Evolutionary conservation across 208 protist genomes (phyloP), one percentile per base, ranked within the genome.

Genomic region (Leishmania guyanensis): DNA sequence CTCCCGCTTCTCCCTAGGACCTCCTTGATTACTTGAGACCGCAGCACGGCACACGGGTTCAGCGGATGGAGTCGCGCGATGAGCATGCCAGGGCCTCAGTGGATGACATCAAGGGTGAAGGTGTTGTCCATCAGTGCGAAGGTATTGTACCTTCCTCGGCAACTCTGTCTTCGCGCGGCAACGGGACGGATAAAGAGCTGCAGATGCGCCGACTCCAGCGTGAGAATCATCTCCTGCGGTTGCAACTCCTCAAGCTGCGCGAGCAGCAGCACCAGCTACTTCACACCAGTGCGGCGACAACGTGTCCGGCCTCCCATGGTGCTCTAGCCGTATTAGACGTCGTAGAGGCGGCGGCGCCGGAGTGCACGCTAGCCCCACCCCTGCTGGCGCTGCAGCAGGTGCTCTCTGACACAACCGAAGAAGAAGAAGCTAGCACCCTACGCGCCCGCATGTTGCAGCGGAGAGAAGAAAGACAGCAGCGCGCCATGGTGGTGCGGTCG

Each of bases 141-240:
- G 26, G 14, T 5, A 53, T 22, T 1, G 46, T 51, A n/a, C 46
- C 69, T 14, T 26, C 69, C 22, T 51, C 20, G 69, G 51, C n/a
- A 62, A 10, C 51, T 29, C 14, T 12, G 29, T 48, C 66, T 48
- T 5, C 48, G 26, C 22, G 46, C 46, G 46, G 20, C 46, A 12
- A 73, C 26, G 69, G 74, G 51, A 74, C 2, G 12, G 36, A 70
- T 16, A 6, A 74, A 12, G 84, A 84, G 14, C 54, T 66, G 53
- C 64, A 64, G 20, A 5, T 88, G 70, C 80, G 75, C 33, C 69
- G 73, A 56, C 84, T 95, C 6, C 71, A 78, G 22, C 84, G 81
- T 16, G 89, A 95, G 48, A 95, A 95, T 73, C 84, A 84, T 33
- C 60, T 91, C 46, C 85, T 95, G 22, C 86, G 87, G 16, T 79